Conservation (phyloP, 2,329 filamentous ascomycete species). For the Triangularia setosa region DNA sequence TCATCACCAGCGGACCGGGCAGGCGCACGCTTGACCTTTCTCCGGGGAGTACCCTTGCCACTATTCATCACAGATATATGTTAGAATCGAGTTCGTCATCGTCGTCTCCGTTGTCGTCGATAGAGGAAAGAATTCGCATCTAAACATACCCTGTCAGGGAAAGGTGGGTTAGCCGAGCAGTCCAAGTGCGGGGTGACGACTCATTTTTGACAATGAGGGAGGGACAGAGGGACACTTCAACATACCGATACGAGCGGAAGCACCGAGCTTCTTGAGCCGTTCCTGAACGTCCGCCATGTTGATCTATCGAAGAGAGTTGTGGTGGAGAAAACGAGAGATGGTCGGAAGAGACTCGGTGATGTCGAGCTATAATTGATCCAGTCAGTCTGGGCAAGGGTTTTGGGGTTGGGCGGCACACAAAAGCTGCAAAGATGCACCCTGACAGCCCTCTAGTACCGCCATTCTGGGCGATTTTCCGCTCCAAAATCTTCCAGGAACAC, state of each 20-base stretch:
- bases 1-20: slow-evolving; percentile 91
- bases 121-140: slow-evolving; percentile 7
- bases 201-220: slow-evolving; percentile 1
- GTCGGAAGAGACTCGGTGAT: slow-evolving; percentile 23
- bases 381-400: slow-evolving; percentile 19
- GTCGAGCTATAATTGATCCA: slow-evolving; percentile 23
- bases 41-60: slow-evolving; percentile 96
- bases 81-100: slow-evolving; percentile 21
- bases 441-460: background rate
- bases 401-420: background rate
- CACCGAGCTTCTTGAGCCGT: slow-evolving; percentile 57
- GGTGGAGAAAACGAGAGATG: slow-evolving; percentile 14
- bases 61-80: slow-evolving; percentile 38
- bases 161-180: slow-evolving; percentile 23
- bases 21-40: slow-evolving; percentile 98
- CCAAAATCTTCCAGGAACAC: slow-evolving; percentile 9
- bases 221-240: slow-evolving; percentile 27
- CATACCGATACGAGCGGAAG: slow-evolving; percentile 63
- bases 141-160: slow-evolving; percentile 29
- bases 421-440: slow-evolving; percentile 1
- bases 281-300: slow-evolving; percentile 55
- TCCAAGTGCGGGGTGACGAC: slow-evolving; percentile 13
- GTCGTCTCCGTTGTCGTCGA: slow-evolving; percentile 9
- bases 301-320: background rate
- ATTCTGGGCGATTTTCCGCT: slow-evolving; percentile 8